Evolutionary conservation across 805 yeast genomes (phyloP).

Genomic region (Sungouiella blattae): DNA sequence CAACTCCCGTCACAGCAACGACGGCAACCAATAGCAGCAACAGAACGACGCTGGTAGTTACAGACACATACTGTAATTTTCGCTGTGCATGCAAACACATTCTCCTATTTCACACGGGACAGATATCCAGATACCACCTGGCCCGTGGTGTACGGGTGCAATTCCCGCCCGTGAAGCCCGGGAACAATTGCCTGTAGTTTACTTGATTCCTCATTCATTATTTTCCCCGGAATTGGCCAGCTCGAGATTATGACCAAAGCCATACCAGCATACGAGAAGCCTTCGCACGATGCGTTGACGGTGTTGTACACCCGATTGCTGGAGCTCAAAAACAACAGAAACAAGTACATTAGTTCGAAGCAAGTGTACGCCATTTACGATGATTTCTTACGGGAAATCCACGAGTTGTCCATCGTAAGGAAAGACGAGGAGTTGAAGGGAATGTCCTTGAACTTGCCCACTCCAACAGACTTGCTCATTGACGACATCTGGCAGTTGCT

Average conservation of each 20-base stretch:
- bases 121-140: no score
- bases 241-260: slow-evolving; percentile 17
- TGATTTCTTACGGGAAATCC: slow-evolving; percentile 50
- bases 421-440: slow-evolving; percentile 43
- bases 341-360: slow-evolving; percentile 61
- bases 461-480: slow-evolving; percentile 64
- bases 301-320: slow-evolving; percentile 26
- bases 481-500: slow-evolving; percentile 90
- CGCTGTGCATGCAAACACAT: no score
- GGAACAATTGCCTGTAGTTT: no score
- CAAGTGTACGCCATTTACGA: slow-evolving; percentile 63
- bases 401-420: slow-evolving; percentile 52
- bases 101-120: no score
- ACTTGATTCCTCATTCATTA: no score
- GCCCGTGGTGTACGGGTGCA: no score
- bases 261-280: slow-evolving; percentile 37
- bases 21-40: no score
- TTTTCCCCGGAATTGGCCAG: no score
- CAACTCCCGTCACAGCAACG: no score
- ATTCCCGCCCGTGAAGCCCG: no score
- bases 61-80: no score
- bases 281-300: slow-evolving; percentile 26
- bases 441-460: slow-evolving; percentile 37
- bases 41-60: no score
- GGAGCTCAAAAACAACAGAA: slow-evolving; percentile 56